Conservation (phyloP, 192 early-diverging fungal species). For the Chytriomyces confervae region DNA sequence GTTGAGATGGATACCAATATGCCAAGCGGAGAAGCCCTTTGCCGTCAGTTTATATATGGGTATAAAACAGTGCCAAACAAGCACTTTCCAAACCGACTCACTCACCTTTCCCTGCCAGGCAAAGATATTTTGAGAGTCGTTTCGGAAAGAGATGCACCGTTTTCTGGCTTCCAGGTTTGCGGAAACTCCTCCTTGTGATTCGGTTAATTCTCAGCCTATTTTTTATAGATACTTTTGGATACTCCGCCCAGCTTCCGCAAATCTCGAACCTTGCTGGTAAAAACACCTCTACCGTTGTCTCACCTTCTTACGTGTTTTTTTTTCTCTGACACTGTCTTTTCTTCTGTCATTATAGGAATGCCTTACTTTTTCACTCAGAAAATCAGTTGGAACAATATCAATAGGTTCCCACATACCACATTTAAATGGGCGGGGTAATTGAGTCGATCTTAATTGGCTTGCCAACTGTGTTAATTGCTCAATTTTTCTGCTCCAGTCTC, state of each 20-base stretch:
- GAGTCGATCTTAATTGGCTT: not conserved
- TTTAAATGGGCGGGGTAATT: constrained; percentile 85
- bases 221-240: constrained; percentile 36
- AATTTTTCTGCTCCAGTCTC: constrained; percentile 40
- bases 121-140: constrained; percentile 80
- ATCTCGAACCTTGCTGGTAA: constrained; percentile 74
- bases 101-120: constrained; percentile 45
- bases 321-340: too few species aligned
- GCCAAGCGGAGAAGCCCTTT: constrained; percentile 93
- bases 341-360: constrained; percentile 38
- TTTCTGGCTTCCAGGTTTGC: constrained; percentile 89
- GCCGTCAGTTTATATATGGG: constrained; percentile 92
- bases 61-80: constrained; percentile 3
- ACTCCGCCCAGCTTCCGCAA: constrained; percentile 78
- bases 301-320: not conserved
- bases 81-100: not conserved
- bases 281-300: not conserved
- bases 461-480: constrained; percentile 5
- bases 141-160: constrained; percentile 60
- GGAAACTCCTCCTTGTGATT: constrained; percentile 34
- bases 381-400: constrained; percentile 99
- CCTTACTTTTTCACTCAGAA: constrained; percentile 99
- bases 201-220: not conserved
- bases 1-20: constrained; percentile 99
- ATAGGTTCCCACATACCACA: constrained; percentile 95